Base-by-base conservation (phyloP, 108 stramenopile species). In the Cafeteria roenbergensis region DNA sequence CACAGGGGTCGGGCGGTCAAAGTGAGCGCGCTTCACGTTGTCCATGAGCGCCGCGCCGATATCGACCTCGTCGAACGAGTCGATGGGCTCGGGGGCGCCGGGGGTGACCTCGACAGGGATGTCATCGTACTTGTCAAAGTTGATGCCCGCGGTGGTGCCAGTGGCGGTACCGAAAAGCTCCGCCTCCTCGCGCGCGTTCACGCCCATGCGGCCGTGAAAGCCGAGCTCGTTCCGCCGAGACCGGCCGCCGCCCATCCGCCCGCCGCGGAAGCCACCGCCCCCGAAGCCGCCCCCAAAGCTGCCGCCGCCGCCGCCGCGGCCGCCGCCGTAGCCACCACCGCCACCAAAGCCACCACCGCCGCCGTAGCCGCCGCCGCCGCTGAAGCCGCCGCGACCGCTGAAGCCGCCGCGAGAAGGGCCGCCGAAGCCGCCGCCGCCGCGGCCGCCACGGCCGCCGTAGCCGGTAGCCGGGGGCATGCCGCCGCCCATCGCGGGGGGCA, bases 51-150 rank as follows among this genome's bases (percentile, higher is more conserved):
- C 86, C 56, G 84, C 80, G 48, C 94, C 93, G 68, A 98, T 88
- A 36, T 84, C 84, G 9, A 90, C 94, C 27, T 67, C 57, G 29
- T 80, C 68, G 77, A 92, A 98, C 26, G 58, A 69, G 20, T 91
- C 89, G 62, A 94, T 87, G 34, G 93, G 93, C 30, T 88, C 87
- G 34, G 97, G 97, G 37, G 76, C 62, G 28, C 92, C 92, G 25
- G 80, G 77, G 51, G 86, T 84, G 64, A 29, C 59, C 72, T 97
- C 95, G 31, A 97, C 91, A 31, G 93, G 93, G 56, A 98, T 98
- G 55, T 95, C 89, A 74, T 94, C 92, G 81, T 99, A 95, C 66
- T 88, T 87, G 75, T 94, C 91, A 72, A 99, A 99, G 82, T 99
- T 95, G 84, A 99, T 95, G n/a, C 97, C 97, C n/a, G 90, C 83